These are phyloP conservation scores for Leishmania tarentolae DNA, from an alignment of 208 protist genomes.

Conservation along the genomic window DNA sequence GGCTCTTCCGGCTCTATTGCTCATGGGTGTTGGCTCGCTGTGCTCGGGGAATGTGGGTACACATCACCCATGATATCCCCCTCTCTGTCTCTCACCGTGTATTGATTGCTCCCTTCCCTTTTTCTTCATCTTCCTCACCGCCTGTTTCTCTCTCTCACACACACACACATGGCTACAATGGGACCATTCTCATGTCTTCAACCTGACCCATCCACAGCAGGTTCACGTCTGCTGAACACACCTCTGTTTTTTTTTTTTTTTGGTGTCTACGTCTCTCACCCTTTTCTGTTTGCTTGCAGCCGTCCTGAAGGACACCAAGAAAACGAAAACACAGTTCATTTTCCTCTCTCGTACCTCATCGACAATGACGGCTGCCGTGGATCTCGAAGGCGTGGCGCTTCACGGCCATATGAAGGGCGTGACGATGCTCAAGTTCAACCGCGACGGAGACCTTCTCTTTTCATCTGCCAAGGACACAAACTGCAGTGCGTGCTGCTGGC, in stretches of 20 bases:
- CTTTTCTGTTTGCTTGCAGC: not conserved
- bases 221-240: not conserved
- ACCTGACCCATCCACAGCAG: not conserved
- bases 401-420: constrained; percentile 92
- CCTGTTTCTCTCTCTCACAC: not conserved
- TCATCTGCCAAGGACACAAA: constrained; percentile 93
- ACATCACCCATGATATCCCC: not conserved
- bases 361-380: constrained; percentile 33
- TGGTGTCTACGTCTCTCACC: not conserved
- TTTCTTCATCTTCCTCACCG: not conserved
- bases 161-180: not conserved
- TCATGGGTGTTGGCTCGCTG: not conserved
- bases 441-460: constrained; percentile 98
- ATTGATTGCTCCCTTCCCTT: constrained; percentile 12
- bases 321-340: constrained; percentile 6
- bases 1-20: not conserved
- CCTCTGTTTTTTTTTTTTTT: constrained; percentile 23
- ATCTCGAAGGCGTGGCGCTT: constrained; percentile 68
- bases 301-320: constrained; percentile 8
- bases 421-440: constrained; percentile 96
- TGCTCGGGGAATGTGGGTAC: not conserved
- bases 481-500: constrained; percentile 91
- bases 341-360: not conserved
- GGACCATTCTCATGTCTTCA: not conserved
- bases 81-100: constrained; percentile 7